Evolutionary conservation across 495 filamentous ascomycete species (phyloP), one percentile per base, ranked within the genome.

Genomic region (Apodospora peruviana): DNA sequence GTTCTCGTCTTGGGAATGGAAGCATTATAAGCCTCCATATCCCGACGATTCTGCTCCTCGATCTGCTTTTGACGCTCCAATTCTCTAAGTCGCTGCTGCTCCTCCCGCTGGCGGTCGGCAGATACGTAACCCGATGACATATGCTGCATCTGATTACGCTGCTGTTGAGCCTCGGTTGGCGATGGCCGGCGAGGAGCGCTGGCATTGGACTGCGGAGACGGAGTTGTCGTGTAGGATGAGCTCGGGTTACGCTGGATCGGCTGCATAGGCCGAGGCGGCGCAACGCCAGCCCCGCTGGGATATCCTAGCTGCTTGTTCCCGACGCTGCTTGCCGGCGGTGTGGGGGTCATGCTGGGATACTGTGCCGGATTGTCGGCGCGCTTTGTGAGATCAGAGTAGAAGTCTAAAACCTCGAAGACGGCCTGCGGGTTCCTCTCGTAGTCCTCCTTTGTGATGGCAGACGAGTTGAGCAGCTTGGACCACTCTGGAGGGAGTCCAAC

Each of bases 341-440:
- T 66, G 12, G 83, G 76, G n/a, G 84, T 80, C 2, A 87, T 81
- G 2, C 78, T 83, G n/a, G 82, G 73, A 53, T 88, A 95, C 49
- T 80, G 77, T 50, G 85, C 78, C 2, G 86, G 86, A 58, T 96
- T 83, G 52, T 95, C 84, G 47, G 85, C 81, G 32, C 88, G 80
- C 75, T 91, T 91, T 43, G 87, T 87, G 61, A 95, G 87, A 65
- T 97, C 91, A 0, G 91, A 90, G 74, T 97, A 98, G 69, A 98
- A 98, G 62, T 96, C 87, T 23, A 98, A 75, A 27, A 95, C 94
- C 64, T 98, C 93, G 45, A 97, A 90, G 17, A 98, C 93, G 18
- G 91, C 94, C 67, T 96, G 87, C n/a, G 93, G 93, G 56, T 97
- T 96, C 61, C 91, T 89, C 69, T 91, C 85, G 69, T 96, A 95